These are phyloP conservation scores for Talaromyces stipitatus DNA, from an alignment of 495 filamentous ascomycete genomes.

Conservation along the genomic window DNA sequence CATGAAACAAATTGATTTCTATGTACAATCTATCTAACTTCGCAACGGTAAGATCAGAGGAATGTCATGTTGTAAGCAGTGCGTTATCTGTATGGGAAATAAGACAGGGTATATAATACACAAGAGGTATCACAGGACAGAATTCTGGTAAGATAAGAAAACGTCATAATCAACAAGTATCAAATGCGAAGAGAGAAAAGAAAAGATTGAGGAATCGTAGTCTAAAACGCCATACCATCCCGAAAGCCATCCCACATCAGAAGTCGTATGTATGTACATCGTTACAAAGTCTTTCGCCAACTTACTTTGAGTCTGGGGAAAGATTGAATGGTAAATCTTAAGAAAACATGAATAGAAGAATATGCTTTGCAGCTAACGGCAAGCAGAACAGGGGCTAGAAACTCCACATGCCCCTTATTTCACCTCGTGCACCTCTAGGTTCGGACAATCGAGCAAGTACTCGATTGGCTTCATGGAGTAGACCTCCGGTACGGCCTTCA, in stretches of 20 bases:
- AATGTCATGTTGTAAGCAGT: background rate
- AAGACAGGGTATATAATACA: background rate
- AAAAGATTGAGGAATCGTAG: background rate
- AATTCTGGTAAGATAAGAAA: background rate
- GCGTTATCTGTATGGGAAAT: background rate
- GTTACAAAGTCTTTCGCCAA: background rate
- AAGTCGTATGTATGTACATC: conserved; percentile 1
- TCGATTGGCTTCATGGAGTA: conserved; percentile 13
- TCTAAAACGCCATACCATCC: background rate
- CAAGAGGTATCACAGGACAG: background rate
- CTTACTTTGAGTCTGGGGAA: background rate
- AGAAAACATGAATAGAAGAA: background rate
- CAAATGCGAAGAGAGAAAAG: background rate
- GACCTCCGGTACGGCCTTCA: conserved; percentile 10
- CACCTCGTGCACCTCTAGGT: conserved; percentile 3
- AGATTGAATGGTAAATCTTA: background rate
- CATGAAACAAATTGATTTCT: background rate
- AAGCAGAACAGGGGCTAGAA: conserved; percentile 3
- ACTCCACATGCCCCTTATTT: conserved; percentile 10
- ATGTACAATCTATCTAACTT: background rate
- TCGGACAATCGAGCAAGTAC: conserved; percentile 13
- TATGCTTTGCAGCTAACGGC: background rate
- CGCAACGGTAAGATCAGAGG: background rate
- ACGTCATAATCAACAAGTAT: background rate
- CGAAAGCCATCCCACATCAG: background rate